phyloP scores from a whole-genome alignment of 257 asterid genomes.

The Solanum habrochaites region DNA sequence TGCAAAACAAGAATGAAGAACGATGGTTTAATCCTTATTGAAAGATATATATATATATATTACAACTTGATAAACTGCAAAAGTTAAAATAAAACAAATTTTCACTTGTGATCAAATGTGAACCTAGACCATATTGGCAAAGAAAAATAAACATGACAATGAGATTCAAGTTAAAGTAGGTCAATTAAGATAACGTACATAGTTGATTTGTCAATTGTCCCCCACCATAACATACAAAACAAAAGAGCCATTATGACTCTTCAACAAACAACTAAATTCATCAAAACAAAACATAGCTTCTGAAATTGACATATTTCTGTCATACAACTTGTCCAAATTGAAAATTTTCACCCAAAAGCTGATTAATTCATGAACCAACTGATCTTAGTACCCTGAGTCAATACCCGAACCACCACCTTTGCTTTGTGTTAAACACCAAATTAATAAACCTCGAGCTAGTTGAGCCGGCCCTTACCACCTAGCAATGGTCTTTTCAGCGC shows the following conservation, averaged over 20 bases:
- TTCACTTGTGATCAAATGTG: background rate
- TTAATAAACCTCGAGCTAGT: background rate
- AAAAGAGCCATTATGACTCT: background rate
- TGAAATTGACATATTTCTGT: background rate
- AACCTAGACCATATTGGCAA: background rate
- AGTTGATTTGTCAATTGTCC: background rate
- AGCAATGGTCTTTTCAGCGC: conserved; percentile 25
- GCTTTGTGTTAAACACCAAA: conserved; percentile 20
- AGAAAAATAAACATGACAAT: background rate
- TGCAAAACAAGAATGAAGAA: background rate
- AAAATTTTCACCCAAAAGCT: background rate
- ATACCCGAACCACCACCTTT: conserved; percentile 94
- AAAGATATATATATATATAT: background rate
- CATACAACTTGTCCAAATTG: background rate
- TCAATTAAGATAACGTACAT: background rate
- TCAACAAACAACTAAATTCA: background rate
- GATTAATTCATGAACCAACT: conserved; percentile 18
- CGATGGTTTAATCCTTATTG: background rate
- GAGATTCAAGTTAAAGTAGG: background rate
- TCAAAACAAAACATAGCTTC: background rate
- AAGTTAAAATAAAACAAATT: background rate
- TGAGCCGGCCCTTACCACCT: conserved; percentile 16
- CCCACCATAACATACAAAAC: background rate
- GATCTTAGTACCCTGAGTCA: conserved; percentile 48
- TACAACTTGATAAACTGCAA: background rate